These are phyloP conservation scores for Dryadomyces sulphureus DNA, from an alignment of 2,329 filamentous ascomycete genomes.

Conservation along the genomic window DNA sequence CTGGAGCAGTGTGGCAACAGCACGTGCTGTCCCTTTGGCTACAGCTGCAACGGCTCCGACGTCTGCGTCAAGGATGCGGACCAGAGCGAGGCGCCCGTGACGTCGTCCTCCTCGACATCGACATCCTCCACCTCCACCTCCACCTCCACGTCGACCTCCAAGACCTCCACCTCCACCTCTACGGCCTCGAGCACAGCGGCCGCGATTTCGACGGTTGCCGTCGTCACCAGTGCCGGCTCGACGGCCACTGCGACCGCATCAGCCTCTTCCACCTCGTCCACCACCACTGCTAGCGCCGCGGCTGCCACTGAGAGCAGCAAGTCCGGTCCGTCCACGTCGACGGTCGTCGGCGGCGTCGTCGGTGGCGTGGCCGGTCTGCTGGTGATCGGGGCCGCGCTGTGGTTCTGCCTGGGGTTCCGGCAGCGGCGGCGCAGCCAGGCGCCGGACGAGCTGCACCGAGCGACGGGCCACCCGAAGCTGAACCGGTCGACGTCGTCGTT, in stretches of 20 bases:
- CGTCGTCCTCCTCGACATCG: conserved; percentile 11
- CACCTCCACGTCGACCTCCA: conserved; percentile 5
- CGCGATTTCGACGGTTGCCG: too few species aligned
- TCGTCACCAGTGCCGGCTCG: too few species aligned
- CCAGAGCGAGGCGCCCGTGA: conserved; percentile 23
- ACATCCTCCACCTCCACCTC: conserved; percentile 9
- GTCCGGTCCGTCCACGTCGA: conserved; percentile 8
- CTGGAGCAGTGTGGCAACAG: conserved; percentile 40
- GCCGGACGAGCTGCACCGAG: conserved; percentile 12
- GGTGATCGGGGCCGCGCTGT: conserved; percentile 23
- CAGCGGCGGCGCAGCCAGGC: conserved; percentile 16
- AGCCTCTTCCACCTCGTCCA: too few species aligned
- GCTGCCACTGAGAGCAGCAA: too few species aligned
- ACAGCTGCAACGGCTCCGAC: conserved; percentile 37
- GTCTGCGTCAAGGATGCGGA: conserved; percentile 38
- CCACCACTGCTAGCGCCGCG: too few species aligned
- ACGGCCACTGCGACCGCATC: too few species aligned
- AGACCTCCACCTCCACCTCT: conserved; percentile 15
- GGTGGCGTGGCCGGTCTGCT: conserved; percentile 28
- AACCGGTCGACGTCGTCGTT: conserved; percentile 24
- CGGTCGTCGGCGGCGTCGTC: conserved; percentile 32
- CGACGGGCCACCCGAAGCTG: conserved; percentile 8
- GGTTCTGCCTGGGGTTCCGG: conserved; percentile 21
- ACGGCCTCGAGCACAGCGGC: conserved; percentile 26
- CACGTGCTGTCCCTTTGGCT: conserved; percentile 61